phyloP scores from a whole-genome alignment of 164 flowering plant genomes.

The Nelumbo lutea region DNA sequence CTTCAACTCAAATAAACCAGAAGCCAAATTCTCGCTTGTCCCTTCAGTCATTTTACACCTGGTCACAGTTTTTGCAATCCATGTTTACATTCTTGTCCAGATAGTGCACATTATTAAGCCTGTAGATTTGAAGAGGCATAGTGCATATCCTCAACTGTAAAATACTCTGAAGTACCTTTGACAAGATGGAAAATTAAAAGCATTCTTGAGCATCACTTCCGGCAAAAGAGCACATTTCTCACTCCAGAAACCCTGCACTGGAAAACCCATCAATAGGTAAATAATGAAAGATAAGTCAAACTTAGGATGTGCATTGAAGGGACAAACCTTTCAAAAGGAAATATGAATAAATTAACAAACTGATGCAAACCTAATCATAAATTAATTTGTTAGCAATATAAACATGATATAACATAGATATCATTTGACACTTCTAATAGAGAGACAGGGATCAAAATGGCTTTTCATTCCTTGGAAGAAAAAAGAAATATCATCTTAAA shows the following conservation, averaged over 20 bases:
- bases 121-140: no score
- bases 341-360: background rate
- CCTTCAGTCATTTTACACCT: constrained; percentile 26
- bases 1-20: constrained; percentile 47
- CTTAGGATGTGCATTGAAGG: no score
- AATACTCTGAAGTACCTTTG: constrained; percentile 22
- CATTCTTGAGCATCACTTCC: constrained; percentile 37
- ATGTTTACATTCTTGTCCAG: no score
- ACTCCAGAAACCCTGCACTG: constrained; percentile 27
- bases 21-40: constrained; percentile 29
- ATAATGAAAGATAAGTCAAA: constrained; percentile 2
- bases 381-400: no score
- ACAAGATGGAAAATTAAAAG: constrained; percentile 47
- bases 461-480: no score
- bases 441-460: no score
- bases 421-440: no score
- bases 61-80: constrained; percentile 6
- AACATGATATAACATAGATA: no score
- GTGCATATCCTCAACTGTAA: background rate
- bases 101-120: no score
- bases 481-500: no score
- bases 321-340: background rate
- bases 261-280: background rate
- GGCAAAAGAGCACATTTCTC: constrained; percentile 28
- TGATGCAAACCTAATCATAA: no score